Conservation (phyloP, 2,329 filamentous ascomycete genomes). For the Didymella segeticola region DNA sequence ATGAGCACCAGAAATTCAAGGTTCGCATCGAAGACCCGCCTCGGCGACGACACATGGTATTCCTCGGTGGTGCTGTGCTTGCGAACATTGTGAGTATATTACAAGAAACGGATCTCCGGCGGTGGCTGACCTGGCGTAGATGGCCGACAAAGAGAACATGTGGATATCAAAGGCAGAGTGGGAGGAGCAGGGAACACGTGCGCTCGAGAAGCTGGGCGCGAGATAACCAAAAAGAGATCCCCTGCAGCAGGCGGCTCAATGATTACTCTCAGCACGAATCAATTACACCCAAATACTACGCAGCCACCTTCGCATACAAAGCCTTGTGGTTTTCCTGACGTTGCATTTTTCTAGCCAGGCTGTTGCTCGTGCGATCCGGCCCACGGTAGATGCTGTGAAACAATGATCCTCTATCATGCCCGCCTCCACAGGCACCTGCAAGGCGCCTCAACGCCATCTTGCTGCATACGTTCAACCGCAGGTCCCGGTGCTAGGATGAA, state of each 20-base stretch:
- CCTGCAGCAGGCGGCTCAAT: constrained; percentile 13
- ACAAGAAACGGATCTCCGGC: background rate
- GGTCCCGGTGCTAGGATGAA: background rate
- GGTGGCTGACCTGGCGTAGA: constrained; percentile 55
- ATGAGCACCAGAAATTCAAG: constrained; percentile 82
- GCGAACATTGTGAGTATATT: constrained; percentile 77
- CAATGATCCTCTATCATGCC: constrained; percentile 8
- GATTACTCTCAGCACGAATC: constrained; percentile 17
- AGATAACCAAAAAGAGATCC: constrained; percentile 60
- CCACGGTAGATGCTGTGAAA: constrained; percentile 4
- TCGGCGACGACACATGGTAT: constrained; percentile 98
- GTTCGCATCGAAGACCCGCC: constrained; percentile 98
- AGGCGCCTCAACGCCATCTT: background rate
- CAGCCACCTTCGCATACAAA: constrained; percentile 6
- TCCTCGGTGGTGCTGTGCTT: constrained; percentile 92
- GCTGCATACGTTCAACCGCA: background rate
- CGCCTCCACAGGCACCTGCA: constrained; percentile 3
- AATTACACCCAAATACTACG: constrained; percentile 16
- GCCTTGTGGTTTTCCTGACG: background rate
- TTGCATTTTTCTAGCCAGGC: background rate
- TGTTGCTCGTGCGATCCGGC: background rate
- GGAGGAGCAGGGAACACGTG: constrained; percentile 86
- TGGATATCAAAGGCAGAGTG: constrained; percentile 98
- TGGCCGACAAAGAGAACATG: constrained; percentile 99
- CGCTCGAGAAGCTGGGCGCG: constrained; percentile 90